Conservation (phyloP, 1,139 yeast species). For the Kodamaea alishanica region DNA sequence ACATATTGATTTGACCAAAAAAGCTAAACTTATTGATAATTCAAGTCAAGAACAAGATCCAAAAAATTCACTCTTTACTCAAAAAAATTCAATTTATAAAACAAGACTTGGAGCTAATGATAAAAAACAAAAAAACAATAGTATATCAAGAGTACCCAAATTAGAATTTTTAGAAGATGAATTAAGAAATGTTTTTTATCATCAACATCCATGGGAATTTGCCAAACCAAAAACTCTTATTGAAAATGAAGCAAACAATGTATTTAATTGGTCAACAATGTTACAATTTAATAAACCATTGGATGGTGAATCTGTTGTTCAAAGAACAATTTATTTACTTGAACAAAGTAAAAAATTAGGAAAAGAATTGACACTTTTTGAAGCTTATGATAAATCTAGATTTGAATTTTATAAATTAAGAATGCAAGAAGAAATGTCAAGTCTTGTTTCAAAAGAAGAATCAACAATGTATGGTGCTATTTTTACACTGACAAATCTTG, state of each 20-base stretch:
- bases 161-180: constrained; percentile 77
- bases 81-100: constrained; percentile 28
- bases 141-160: constrained; percentile 53
- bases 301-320: constrained; percentile 93
- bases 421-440: constrained; percentile 77
- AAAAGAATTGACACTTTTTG: constrained; percentile 40
- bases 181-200: constrained; percentile 74
- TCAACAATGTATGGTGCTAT: constrained; percentile 81
- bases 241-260: constrained; percentile 55
- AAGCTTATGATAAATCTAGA: constrained; percentile 83
- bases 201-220: constrained; percentile 97
- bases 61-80: constrained; percentile 20
- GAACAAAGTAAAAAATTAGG: constrained; percentile 29
- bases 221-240: constrained; percentile 86
- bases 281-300: constrained; percentile 69
- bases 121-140: constrained; percentile 26
- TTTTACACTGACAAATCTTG: constrained; percentile 57
- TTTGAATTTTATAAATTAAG: constrained; percentile 83
- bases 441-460: constrained; percentile 78
- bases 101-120: constrained; percentile 45
- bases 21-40: constrained; percentile 32
- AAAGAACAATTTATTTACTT: constrained; percentile 75
- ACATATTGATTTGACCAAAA: constrained; percentile 53
- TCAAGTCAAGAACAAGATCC: constrained; percentile 28
- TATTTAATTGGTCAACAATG: constrained; percentile 74